Evolutionary conservation across 164 flowering plant species (phyloP).

Genomic region (Cinnamomum chago): DNA sequence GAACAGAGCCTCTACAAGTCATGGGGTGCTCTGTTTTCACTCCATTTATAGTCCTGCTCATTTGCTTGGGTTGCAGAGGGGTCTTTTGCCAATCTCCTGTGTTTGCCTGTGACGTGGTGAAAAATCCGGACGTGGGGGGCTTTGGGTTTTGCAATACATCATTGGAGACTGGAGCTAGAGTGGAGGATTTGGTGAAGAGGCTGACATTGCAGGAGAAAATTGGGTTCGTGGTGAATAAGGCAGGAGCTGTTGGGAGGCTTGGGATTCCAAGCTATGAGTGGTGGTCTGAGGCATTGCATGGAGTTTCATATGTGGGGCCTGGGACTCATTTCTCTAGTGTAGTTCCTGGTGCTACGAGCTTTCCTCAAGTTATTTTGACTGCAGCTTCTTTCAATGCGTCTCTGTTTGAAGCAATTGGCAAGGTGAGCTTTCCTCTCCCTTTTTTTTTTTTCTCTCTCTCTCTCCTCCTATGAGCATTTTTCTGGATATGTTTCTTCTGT

Average conservation of each 20-base stretch:
- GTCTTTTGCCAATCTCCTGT: conserved; percentile 37
- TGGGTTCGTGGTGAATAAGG: conserved; percentile 44
- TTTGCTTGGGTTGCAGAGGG: not conserved
- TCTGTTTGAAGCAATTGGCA: conserved; percentile 80
- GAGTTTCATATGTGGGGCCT: conserved; percentile 80
- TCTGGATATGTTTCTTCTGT: not conserved
- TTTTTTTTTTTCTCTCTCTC: not conserved
- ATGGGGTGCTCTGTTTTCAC: conserved; percentile 36
- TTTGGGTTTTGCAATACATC: conserved; percentile 63
- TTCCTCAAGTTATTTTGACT: conserved; percentile 81
- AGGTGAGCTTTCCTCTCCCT: conserved; percentile 42
- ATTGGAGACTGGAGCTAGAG: conserved; percentile 41
- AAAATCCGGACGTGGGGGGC: conserved; percentile 36
- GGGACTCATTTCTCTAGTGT: conserved; percentile 61
- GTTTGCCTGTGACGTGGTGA: conserved; percentile 63
- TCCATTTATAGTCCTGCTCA: not conserved
- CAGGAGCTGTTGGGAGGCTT: conserved; percentile 57
- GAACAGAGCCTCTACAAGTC: conserved; percentile 3
- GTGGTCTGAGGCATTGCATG: conserved; percentile 99
- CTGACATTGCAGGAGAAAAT: conserved; percentile 88
- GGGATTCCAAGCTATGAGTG: conserved; percentile 90
- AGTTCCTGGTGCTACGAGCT: conserved; percentile 93
- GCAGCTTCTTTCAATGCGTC: conserved; percentile 82
- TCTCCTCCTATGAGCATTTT: not conserved
- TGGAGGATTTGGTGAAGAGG: conserved; percentile 66